These are phyloP conservation scores for Gastrolobium bilobum DNA, from an alignment of 306 rosid species.

Conservation along the genomic window DNA sequence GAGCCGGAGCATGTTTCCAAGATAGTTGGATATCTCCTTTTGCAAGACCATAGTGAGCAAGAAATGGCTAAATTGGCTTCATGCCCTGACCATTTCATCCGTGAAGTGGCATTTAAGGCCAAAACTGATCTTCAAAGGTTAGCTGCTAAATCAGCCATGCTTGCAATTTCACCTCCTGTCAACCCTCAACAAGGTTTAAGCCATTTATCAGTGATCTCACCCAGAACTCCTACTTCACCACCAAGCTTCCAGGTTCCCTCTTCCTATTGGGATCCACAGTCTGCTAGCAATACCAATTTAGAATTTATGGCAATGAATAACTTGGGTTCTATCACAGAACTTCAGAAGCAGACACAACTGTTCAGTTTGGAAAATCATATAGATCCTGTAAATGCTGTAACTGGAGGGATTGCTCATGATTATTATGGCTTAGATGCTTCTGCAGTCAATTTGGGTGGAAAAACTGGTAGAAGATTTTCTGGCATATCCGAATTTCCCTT, in stretches of 20 bases:
- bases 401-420: conserved; percentile 50
- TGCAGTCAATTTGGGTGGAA: conserved; percentile 45
- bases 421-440: conserved; percentile 57
- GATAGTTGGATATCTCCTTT: conserved; percentile 74
- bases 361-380: conserved; percentile 61
- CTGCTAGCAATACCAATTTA: conserved; percentile 39
- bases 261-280: conserved; percentile 59
- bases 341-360: conserved; percentile 59
- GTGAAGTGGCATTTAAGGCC: conserved; percentile 56
- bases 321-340: conserved; percentile 58
- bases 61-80: conserved; percentile 68
- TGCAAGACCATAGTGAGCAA: conserved; percentile 67
- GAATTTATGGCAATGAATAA: conserved; percentile 53
- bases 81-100: conserved; percentile 65
- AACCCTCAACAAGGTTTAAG: conserved; percentile 51
- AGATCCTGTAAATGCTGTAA: conserved; percentile 51
- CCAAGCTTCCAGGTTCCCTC: conserved; percentile 50
- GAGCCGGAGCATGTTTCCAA: conserved; percentile 72
- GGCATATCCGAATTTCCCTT: conserved; percentile 56
- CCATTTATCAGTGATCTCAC: conserved; percentile 45
- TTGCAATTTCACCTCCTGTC: conserved; percentile 44
- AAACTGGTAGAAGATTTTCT: conserved; percentile 55
- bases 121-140: conserved; percentile 62
- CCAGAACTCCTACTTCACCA: conserved; percentile 51
- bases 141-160: conserved; percentile 49